Conservation (phyloP, 768 basidiomycete genomes). For the Fibroporia radiculosa region DNA sequence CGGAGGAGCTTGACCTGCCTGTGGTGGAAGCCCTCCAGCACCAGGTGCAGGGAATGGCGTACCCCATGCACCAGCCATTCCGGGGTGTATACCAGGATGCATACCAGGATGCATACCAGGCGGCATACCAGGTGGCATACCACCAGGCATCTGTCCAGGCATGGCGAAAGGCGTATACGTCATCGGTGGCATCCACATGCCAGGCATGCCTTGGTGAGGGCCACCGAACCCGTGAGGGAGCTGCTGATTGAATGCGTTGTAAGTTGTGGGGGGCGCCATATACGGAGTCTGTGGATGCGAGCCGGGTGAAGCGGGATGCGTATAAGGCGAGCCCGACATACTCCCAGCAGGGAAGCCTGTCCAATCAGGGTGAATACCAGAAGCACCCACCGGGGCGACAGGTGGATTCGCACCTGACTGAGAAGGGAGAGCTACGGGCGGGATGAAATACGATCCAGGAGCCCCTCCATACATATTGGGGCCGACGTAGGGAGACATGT, state of each 20-base stretch:
- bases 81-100: slow-evolving; percentile 4
- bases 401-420: slow-evolving; percentile 8
- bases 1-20: neutral
- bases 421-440: slow-evolving; percentile 21
- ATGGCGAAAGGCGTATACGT: slow-evolving; percentile 5
- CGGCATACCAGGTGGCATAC: slow-evolving; percentile 4
- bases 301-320: slow-evolving; percentile 6
- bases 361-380: slow-evolving; percentile 25
- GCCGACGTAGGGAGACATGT: slow-evolving; percentile 14
- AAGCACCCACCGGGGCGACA: slow-evolving; percentile 8
- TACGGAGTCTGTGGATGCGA: slow-evolving; percentile 5
- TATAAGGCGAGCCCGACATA: slow-evolving; percentile 5
- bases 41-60: slow-evolving; percentile 3
- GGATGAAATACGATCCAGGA: slow-evolving; percentile 27
- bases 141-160: slow-evolving; percentile 3
- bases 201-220: slow-evolving; percentile 8
- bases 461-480: slow-evolving; percentile 3
- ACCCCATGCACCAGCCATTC: slow-evolving; percentile 14
- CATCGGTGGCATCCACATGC: slow-evolving; percentile 4
- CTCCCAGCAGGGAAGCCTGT: slow-evolving; percentile 18
- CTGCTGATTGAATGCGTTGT: slow-evolving; percentile 23
- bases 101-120: slow-evolving; percentile 5
- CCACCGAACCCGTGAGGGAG: slow-evolving; percentile 20
- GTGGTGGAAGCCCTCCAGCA: slow-evolving; percentile 8
- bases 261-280: slow-evolving; percentile 17